phyloP scores from a whole-genome alignment of 371 early-diverging fungal genomes.

The Mucor racemosus region DNA sequence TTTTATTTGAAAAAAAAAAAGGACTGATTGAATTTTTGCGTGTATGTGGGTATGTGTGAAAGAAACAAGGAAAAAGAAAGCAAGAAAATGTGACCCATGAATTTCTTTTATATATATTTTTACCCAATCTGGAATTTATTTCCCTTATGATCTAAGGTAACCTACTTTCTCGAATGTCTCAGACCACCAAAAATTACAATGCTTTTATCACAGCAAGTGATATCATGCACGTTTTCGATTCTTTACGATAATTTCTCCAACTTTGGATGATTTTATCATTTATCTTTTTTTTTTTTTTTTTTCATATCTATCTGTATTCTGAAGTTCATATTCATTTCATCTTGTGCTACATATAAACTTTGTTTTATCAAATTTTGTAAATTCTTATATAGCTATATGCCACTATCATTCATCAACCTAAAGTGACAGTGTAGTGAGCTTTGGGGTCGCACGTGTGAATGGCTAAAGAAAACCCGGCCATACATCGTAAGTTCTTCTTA shows the following conservation, averaged over 20 bases:
- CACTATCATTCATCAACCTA: neutral
- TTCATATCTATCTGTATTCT: neutral
- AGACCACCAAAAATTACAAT: neutral
- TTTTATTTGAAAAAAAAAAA: neutral
- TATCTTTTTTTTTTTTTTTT: neutral
- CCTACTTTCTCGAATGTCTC: neutral
- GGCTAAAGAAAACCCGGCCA: neutral
- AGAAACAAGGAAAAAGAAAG: neutral
- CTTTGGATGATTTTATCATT: neutral
- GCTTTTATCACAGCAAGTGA: neutral
- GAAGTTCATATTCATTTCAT: neutral
- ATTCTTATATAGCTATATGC: neutral
- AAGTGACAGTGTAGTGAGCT: neutral
- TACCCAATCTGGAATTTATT: neutral
- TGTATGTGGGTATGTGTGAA: neutral
- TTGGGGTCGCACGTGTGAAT: neutral
- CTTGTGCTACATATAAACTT: neutral
- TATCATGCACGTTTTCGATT: neutral
- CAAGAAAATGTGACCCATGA: neutral
- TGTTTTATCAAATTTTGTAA: neutral
- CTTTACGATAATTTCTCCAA: neutral
- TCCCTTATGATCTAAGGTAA: constrained; percentile 1
- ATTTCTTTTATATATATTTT: constrained; percentile 4
- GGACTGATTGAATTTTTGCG: neutral
- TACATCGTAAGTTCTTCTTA: neutral